Evolutionary conservation across 2,329 filamentous ascomycete species (phyloP), one percentile per base, ranked within the genome.

Genomic region (Pseudogymnoascus pannorum): DNA sequence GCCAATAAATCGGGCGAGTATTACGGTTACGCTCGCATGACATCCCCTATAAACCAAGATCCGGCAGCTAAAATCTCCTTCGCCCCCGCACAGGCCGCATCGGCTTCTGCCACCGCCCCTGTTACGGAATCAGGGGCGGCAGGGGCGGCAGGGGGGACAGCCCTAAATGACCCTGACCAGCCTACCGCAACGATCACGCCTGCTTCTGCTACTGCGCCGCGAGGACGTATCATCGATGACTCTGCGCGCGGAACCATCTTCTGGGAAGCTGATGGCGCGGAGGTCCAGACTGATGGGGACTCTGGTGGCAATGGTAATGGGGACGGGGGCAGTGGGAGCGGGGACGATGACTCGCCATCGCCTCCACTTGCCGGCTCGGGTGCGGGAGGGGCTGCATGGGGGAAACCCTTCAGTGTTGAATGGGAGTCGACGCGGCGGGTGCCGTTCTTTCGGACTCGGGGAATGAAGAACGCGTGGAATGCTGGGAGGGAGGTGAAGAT

Each of bases 1-100:
- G 93, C 93, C 11, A 97, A 97, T 74, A 97, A 97, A 71, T 97
- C 93, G 0, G 93, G 93, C 11, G 93, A 97, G 74, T 97, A 97
- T 71, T 97, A 94, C 75, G 93, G 93, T 18, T 97, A 96, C 70
- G 93, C 92, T 18, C 86, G 89, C 36, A 97, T 97, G 93, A 78
- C 81, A 8, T 96, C 93, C 20, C 79, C 86, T 3, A 96, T 97
- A 69, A 87, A 88, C 67, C 83, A 92, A 60, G 89, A 96, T 66
- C 85, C 87, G 9, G 80, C 81, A 0, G 83, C 87, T 1, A 84
- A 86, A 0, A 84, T 89, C 57, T 81, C 88, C 69, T 87, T 91
- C 73, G 85, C 85, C 4, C 85, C 86, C 1, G 16, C 42, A 26
- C 33, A 35, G 14, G 2, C 33, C 33, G 33, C 33, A 12, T 22